phyloP scores from a whole-genome alignment of 768 basidiomycete species.

The Termitomyces sp. region DNA sequence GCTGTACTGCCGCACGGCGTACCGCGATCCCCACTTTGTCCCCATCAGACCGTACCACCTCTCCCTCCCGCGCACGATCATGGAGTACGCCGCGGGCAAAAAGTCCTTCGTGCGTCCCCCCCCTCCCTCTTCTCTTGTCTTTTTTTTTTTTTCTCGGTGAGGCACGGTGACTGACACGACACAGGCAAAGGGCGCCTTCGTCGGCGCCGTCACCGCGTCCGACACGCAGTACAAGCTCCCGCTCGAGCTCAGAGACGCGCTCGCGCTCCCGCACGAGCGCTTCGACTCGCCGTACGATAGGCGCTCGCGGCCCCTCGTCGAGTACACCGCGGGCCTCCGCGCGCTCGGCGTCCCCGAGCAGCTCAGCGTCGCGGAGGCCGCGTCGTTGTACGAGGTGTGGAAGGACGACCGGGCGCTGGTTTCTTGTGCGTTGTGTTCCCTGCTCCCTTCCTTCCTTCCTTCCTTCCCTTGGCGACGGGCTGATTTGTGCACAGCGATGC shows the following conservation, averaged over 20 bases:
- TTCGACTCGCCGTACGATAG: constrained; percentile 51
- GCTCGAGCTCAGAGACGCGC: constrained; percentile 58
- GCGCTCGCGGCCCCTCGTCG: constrained; percentile 40
- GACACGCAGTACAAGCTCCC: constrained; percentile 55
- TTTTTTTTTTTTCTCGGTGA: too few species aligned
- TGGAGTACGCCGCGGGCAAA: constrained; percentile 75
- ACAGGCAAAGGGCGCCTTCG: constrained; percentile 64
- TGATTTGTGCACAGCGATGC: constrained; percentile 18
- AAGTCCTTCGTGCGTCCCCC: constrained; percentile 53
- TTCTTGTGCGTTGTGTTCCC: constrained; percentile 36
- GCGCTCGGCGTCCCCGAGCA: constrained; percentile 43
- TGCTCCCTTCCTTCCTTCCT: too few species aligned
- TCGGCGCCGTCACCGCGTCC: constrained; percentile 64
- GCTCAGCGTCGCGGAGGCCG: constrained; percentile 63
- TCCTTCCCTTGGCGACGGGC: too few species aligned
- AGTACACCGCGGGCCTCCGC: constrained; percentile 47
- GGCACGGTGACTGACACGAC: background rate
- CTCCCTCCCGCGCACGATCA: constrained; percentile 67
- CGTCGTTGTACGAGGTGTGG: constrained; percentile 74
- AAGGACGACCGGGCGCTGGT: constrained; percentile 53
- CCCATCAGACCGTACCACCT: constrained; percentile 72
- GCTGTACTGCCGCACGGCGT: constrained; percentile 60
- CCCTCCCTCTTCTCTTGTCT: too few species aligned
- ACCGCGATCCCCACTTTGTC: constrained; percentile 70
- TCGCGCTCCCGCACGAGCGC: constrained; percentile 37